Evolutionary conservation across 305 asterid species (phyloP), one percentile per base, ranked within the genome.

Genomic region (Rubia tinctorum): DNA sequence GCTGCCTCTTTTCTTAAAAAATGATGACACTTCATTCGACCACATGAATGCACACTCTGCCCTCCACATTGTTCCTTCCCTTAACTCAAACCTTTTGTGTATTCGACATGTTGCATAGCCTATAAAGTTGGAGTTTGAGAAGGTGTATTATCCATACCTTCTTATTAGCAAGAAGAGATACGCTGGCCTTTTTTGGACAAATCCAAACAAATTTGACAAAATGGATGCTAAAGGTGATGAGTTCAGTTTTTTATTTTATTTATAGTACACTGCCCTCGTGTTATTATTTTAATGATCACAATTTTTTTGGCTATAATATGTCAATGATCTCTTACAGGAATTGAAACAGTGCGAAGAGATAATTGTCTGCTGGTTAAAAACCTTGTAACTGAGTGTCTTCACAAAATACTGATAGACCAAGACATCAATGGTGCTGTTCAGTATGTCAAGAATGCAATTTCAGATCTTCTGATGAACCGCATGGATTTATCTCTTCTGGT

Each of bases 181-280:
- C 78, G 99, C 99, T 80, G 99, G 99, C 73, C 99, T 95, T 79
- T 82, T 87, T 73, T 95, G 99, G 99, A 92, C 99, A 80, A 95
- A 88, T 85, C 97, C 96, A 59, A 80, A 85, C 79, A 95, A 92
- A 82, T 90, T 85, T 78, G 99, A 95, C 86, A 95, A 92, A 85
- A 92, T 95, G 98, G 98, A 95, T 77, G 88, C 96, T 37, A 95
- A 95, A 89, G 98, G 99, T 92, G 84, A 82, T 83, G 43, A 51
- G 69, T 67, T 74, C 72, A 75, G 80, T 67, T 77, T 77, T 71
- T 18, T 51, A 74, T 59, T 40, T 68, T 60, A 39, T 53, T 66
- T 30, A 43, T 18, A 17, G 14, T 12, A 5, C 17, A 13, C 17
- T 56, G 11, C 60, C 27, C 11, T 45, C 5, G 13, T 43, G 17